Evolutionary conservation across 225 moss, liverwort and hornwort species (phyloP), one percentile per base, ranked within the genome.

Genomic region (Antitrichia curtipendula): DNA sequence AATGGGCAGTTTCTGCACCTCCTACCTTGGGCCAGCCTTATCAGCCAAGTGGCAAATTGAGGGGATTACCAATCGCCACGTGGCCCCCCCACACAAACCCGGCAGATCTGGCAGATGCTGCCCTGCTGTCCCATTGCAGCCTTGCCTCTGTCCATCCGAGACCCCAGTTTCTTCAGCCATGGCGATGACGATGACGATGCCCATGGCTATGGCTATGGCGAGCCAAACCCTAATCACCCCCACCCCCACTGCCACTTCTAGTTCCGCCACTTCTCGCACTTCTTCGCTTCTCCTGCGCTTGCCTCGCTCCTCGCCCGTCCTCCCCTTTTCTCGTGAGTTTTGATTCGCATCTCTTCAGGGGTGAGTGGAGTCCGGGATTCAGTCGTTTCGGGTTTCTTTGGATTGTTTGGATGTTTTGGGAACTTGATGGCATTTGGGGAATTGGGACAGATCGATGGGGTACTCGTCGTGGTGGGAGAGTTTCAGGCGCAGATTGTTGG

Each of bases 321-420:
- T 87, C 40, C 47, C 69, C 34, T 32, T 88, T 84, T 90, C 91
- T 59, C 91, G 92, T 92, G 87, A 91, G 92, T 88, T 36, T 40
- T 8, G 40, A 64, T 49, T 80, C 41, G 50, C 52, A 27, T 81
- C 81, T 62, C 81, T 64, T 16, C 56, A 12, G 76, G 40, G 31
- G 75, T 40, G 74, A 57, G 64, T 72, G 40, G 45, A 27, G 83
- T 80, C 57, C 2, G 66, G 58, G 65, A 43, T 75, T 25, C 47
- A 47, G 62, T 32, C 49, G 49, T 49, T 45, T 84, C 58, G 23
- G 28, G 38, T 34, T 50, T 34, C 4, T 8, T 47, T 6, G 50
- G 22, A 75, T 21, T 52, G 52, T 34, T 34, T 21, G 34, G 34
- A 34, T 50, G 49, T 56, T 36, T 43, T 3, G 34, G 34, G 5